These are phyloP conservation scores for Gentiana straminea DNA, from an alignment of 257 asterid species.

Conservation along the genomic window DNA sequence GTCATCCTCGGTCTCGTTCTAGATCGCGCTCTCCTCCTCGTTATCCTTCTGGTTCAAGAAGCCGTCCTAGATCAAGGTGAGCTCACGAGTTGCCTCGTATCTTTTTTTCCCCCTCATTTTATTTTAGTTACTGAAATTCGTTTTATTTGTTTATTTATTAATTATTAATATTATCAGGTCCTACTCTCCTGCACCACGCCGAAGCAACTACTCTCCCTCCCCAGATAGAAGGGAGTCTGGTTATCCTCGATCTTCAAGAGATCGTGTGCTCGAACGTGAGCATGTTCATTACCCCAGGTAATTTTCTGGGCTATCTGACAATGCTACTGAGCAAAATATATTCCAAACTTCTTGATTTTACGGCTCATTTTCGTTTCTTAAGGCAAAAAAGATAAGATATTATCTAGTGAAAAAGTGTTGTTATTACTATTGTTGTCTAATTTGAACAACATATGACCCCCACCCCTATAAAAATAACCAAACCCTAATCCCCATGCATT, in stretches of 20 bases:
- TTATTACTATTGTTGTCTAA: too few relatives aligned
- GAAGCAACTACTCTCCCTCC: slow-evolving; percentile 17
- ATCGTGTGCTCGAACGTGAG: slow-evolving; percentile 11
- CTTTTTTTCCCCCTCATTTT: too few relatives aligned
- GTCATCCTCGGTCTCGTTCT: slow-evolving; percentile 19
- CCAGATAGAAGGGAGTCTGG: slow-evolving; percentile 21
- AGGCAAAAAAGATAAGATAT: too few relatives aligned
- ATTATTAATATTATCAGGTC: slow-evolving; percentile 10
- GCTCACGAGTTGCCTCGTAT: background rate
- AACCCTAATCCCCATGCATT: too few relatives aligned
- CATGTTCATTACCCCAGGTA: slow-evolving; percentile 9
- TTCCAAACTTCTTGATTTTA: too few relatives aligned
- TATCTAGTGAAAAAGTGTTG: too few relatives aligned
- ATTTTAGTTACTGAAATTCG: background rate
- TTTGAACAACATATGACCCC: too few relatives aligned
- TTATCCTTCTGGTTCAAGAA: slow-evolving; percentile 23
- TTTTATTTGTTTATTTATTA: background rate
- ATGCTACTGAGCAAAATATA: slow-evolving; percentile 6
- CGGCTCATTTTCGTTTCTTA: too few relatives aligned
- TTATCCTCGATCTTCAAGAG: slow-evolving; percentile 18
- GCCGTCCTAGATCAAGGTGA: slow-evolving; percentile 23
- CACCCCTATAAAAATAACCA: too few relatives aligned
- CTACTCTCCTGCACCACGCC: slow-evolving; percentile 20
- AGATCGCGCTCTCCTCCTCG: slow-evolving; percentile 23
- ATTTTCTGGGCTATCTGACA: slow-evolving; percentile 15